These are phyloP conservation scores for Nematodospora anomalae DNA, from an alignment of 1,139 yeast genomes.

Conservation along the genomic window DNA sequence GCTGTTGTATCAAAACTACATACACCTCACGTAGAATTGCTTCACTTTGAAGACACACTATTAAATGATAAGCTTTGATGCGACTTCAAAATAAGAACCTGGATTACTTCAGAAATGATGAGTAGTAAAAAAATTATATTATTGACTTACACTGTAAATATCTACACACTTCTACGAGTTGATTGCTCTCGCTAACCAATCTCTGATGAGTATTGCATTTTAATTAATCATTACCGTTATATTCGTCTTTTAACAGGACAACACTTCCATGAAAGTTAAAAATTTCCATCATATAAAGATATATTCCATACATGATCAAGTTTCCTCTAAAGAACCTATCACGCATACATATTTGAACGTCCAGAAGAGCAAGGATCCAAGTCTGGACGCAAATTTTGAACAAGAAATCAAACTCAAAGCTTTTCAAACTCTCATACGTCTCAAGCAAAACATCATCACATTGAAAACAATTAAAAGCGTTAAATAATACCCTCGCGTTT, in stretches of 20 bases:
- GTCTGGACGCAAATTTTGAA: not conserved
- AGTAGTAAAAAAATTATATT: not conserved
- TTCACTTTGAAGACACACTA: not conserved
- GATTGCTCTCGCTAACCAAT: too few species aligned
- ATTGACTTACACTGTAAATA: too few species aligned
- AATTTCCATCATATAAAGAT: constrained; percentile 2
- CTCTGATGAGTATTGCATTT: too few species aligned
- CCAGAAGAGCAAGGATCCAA: not conserved
- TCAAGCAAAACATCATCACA: not conserved
- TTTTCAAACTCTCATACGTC: not conserved
- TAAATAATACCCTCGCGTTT: not conserved
- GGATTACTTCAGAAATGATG: too few species aligned
- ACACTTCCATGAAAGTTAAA: not conserved
- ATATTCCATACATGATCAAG: constrained; percentile 3
- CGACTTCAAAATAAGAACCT: not conserved
- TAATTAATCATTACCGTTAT: too few species aligned
- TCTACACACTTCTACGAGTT: too few species aligned
- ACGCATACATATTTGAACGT: not conserved
- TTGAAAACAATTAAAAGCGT: not conserved
- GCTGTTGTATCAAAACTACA: too few species aligned
- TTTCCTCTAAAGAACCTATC: not conserved
- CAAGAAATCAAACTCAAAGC: not conserved
- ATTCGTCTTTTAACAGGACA: not conserved
- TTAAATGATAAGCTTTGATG: not conserved
- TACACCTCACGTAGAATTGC: not conserved